Evolutionary conservation across 768 basidiomycete species (phyloP).

Genomic region (Hygrophorus russula): DNA sequence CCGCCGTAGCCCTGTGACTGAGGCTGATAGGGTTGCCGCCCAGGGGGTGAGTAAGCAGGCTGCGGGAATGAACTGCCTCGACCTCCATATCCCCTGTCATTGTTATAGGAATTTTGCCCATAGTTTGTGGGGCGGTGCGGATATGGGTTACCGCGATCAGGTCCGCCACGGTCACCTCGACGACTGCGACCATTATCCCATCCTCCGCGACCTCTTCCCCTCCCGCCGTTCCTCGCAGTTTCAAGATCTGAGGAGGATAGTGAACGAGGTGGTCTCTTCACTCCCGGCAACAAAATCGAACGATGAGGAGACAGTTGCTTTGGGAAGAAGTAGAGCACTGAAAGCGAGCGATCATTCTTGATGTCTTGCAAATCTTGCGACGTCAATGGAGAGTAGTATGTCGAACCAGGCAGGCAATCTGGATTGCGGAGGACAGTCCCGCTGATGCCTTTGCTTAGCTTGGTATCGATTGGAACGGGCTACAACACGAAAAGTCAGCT

Average conservation of each 20-base stretch:
- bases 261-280: constrained; percentile 42
- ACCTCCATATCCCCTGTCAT: constrained; percentile 18
- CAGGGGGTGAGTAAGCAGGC: constrained; percentile 16
- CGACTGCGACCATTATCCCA: constrained; percentile 26
- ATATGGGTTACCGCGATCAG: constrained; percentile 33
- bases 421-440: constrained; percentile 79
- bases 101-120: constrained; percentile 15
- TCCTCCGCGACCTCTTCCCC: constrained; percentile 37
- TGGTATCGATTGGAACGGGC: constrained; percentile 65
- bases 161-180: constrained; percentile 5
- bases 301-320: constrained; percentile 77
- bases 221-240: constrained; percentile 43
- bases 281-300: constrained; percentile 72
- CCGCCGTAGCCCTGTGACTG: constrained; percentile 23
- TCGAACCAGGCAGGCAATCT: constrained; percentile 84
- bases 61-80: constrained; percentile 21
- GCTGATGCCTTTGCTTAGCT: constrained; percentile 65
- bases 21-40: constrained; percentile 19
- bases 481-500: constrained; percentile 20
- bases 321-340: constrained; percentile 83
- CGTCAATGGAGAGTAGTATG: constrained; percentile 67
- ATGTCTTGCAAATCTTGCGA: constrained; percentile 63
- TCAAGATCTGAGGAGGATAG: constrained; percentile 68
- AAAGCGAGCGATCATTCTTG: constrained; percentile 77
- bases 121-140: constrained; percentile 28